Evolutionary conservation across 2,329 filamentous ascomycete genomes (phyloP).

Genomic region (Calonectria crousiana): DNA sequence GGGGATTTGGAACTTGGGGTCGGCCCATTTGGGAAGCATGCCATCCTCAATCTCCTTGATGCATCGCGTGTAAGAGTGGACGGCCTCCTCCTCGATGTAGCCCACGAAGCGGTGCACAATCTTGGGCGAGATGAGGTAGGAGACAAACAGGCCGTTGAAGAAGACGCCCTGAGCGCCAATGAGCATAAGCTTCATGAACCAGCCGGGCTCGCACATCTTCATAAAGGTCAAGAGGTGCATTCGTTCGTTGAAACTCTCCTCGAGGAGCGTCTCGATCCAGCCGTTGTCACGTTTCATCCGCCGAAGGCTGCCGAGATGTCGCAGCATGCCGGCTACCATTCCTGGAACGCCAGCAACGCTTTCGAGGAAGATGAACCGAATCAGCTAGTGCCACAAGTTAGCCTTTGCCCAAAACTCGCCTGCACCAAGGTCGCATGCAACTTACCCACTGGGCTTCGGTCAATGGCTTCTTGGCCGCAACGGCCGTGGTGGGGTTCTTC

Average conservation of each 20-base stretch:
- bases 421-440: neutral
- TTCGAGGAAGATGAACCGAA: constrained; percentile 93
- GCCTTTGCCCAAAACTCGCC: neutral
- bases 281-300: constrained; percentile 93
- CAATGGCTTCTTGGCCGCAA: constrained; percentile 70
- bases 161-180: constrained; percentile 94
- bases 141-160: constrained; percentile 93
- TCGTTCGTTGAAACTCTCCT: constrained; percentile 91
- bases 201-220: constrained; percentile 81
- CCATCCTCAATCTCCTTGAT: constrained; percentile 89
- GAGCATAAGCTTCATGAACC: constrained; percentile 93
- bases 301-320: constrained; percentile 87
- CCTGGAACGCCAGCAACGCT: constrained; percentile 95
- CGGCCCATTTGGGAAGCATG: constrained; percentile 84
- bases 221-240: constrained; percentile 96
- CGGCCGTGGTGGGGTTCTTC: constrained; percentile 66
- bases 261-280: constrained; percentile 93
- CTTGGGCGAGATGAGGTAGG: constrained; percentile 87
- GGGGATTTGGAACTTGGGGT: constrained; percentile 78
- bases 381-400: constrained; percentile 60
- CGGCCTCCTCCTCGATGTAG: constrained; percentile 97
- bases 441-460: constrained; percentile 86
- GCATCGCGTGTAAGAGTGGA: constrained; percentile 92
- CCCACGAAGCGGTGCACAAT: constrained; percentile 96
- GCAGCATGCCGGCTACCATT: constrained; percentile 95